Evolutionary conservation across 1,139 yeast genomes (phyloP).

Genomic region (Sugiyamaella pinicola): DNA sequence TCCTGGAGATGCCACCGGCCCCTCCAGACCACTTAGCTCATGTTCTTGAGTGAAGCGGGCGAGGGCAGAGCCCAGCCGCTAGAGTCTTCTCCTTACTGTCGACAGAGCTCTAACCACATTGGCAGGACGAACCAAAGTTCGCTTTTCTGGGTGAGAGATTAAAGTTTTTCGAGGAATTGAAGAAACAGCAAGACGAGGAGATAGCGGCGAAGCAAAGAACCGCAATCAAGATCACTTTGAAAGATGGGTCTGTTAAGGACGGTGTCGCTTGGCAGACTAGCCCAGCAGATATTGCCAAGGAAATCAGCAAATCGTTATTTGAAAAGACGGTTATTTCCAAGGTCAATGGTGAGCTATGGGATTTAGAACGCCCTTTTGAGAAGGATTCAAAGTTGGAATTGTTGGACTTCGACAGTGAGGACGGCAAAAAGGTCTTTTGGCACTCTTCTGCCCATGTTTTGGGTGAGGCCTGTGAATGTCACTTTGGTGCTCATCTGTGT

Average conservation of each 20-base stretch:
- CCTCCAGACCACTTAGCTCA: no score
- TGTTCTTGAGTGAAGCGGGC: no score
- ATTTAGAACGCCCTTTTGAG: conserved; percentile 92
- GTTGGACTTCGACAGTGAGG: conserved; percentile 77
- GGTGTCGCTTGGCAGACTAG: conserved; percentile 89
- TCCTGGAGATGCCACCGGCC: no score
- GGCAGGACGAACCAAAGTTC: conserved; percentile 66
- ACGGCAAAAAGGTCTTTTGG: conserved; percentile 97
- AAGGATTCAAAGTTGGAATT: conserved; percentile 70
- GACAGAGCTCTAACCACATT: conserved; percentile 9
- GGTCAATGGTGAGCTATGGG: conserved; percentile 92
- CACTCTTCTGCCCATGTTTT: conserved; percentile 98
- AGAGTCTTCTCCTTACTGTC: no score
- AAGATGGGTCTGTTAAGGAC: conserved; percentile 78
- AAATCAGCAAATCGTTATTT: conserved; percentile 80
- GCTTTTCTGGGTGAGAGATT: conserved; percentile 78
- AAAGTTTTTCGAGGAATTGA: conserved; percentile 75
- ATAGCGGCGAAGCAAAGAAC: conserved; percentile 62
- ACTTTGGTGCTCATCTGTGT: conserved; percentile 88
- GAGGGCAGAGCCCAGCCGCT: no score
- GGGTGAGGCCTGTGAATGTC: conserved; percentile 98
- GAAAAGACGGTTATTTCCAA: conserved; percentile 91
- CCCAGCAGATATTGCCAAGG: conserved; percentile 83
- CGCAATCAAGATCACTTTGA: conserved; percentile 76
- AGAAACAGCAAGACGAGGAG: conserved; percentile 73